Evolutionary conservation across 352 stramenopile species (phyloP).

Genomic region (Elongisporangium senticosum): DNA sequence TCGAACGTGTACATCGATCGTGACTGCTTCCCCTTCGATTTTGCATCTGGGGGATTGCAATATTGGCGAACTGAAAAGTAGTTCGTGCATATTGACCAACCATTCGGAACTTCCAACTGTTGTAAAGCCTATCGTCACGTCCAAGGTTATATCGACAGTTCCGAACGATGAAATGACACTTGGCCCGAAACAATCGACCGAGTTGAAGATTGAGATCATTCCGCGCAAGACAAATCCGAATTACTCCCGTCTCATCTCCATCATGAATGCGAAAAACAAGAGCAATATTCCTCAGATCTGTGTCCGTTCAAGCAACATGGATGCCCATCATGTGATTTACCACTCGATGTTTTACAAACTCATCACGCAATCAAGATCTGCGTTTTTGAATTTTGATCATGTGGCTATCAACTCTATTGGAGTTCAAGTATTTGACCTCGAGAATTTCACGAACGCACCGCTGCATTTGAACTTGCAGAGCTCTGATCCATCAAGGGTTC

Average conservation of each 20-base stretch:
- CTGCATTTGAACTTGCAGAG: constrained; percentile 77
- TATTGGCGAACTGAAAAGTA: constrained; percentile 86
- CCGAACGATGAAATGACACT: constrained; percentile 86
- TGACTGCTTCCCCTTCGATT: constrained; percentile 80
- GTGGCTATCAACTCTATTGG: constrained; percentile 79
- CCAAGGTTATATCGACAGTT: constrained; percentile 86
- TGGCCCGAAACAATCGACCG: constrained; percentile 79
- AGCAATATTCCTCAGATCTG: constrained; percentile 82
- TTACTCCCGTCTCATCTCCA: constrained; percentile 82
- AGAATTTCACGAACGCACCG: constrained; percentile 84
- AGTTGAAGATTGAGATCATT: constrained; percentile 89
- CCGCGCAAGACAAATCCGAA: constrained; percentile 87
- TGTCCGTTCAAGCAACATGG: constrained; percentile 88
- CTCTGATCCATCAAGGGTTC: constrained; percentile 63
- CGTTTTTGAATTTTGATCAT: constrained; percentile 86
- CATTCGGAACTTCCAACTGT: constrained; percentile 84
- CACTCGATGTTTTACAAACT: constrained; percentile 90
- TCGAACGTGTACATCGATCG: constrained; percentile 82
- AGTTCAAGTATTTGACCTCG: constrained; percentile 85
- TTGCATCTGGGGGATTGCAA: constrained; percentile 86
- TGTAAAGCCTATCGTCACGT: constrained; percentile 83
- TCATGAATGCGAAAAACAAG: constrained; percentile 87
- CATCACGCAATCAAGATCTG: constrained; percentile 74
- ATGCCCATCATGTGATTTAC: constrained; percentile 88
- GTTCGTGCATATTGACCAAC: constrained; percentile 84